Evolutionary conservation across 164 flowering plant genomes (phyloP), one percentile per base, ranked within the genome.

Genomic region (Saururus chinensis): DNA sequence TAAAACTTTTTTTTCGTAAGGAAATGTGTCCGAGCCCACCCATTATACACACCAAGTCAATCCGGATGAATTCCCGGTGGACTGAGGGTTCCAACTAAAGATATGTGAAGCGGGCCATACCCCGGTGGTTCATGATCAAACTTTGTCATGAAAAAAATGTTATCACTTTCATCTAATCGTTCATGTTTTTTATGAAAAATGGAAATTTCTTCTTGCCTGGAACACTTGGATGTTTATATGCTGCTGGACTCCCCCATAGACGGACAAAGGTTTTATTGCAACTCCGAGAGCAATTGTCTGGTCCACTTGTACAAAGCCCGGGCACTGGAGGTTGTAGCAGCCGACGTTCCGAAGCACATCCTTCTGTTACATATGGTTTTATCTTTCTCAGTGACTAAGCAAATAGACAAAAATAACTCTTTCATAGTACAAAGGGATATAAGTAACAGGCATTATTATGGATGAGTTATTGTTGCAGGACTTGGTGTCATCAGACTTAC

Each of bases 301-400:
- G 35, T 55, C 30, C 23, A 55, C 19, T 19, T 24, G 30, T 19
- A 55, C 30, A 55, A 55, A 55, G 30, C 58, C 37, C 6, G 37
- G 58, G 58, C 58, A 55, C 19, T 23, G 58, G 13, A 30, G 25
- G 19, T 55, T 55, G 37, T 23, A 55, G 58, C 58, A 55, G 58
- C 58, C 58, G 25, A 11, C 19, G 25, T 55, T 55, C 35, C 30
- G 0, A 16, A 23, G 30, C 19, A 24, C 9, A 55, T 55, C 58
- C 4, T 17, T 9, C 58, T 55, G 25, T 55, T 23, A 55, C 58
- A 55, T 8, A 53, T 12, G 17, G 0, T 45, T 45, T 45, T 9
- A 0, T 17, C 1, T 45, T 12, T 45, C 49, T 45, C 11, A 8
- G 11, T 45, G 17, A 30, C 6, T 30, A 30, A 2, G 37, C 37